phyloP scores from a whole-genome alignment of 306 rosid genomes.

The Inga oerstediana region DNA sequence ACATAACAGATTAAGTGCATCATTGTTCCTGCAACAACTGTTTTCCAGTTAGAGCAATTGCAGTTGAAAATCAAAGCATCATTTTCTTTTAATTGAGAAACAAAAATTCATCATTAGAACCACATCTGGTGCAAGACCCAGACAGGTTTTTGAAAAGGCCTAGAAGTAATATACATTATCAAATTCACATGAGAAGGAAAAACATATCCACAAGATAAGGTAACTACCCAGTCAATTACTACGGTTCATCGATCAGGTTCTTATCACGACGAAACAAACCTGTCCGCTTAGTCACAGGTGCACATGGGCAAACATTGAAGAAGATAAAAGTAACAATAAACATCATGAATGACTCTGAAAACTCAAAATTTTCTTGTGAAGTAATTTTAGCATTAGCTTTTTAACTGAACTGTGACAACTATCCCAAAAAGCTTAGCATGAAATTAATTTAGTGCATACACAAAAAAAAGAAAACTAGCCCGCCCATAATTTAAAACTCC shows the following conservation, averaged over 20 bases:
- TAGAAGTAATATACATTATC: background rate
- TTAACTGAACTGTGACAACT: background rate
- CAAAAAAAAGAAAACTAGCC: conserved; percentile 45
- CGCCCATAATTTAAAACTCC: conserved; percentile 94
- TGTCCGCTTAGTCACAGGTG: background rate
- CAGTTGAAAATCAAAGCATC: background rate
- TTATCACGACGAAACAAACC: background rate
- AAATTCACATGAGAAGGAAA: background rate
- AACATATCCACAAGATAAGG: background rate
- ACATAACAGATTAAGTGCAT: background rate
- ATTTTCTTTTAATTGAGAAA: background rate
- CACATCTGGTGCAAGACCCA: background rate
- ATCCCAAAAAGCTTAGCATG: background rate
- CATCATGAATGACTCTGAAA: background rate
- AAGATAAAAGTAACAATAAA: background rate
- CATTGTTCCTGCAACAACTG: conserved; percentile 4
- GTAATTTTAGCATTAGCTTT: background rate
- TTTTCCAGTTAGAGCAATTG: background rate
- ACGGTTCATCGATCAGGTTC: background rate
- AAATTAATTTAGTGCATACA: conserved; percentile 1
- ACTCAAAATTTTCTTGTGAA: background rate
- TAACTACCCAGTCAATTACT: background rate
- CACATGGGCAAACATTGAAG: background rate
- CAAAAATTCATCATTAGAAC: background rate
- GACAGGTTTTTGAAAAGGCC: background rate